Percentiles rank a stretch among this genome's conserved stretches.
Conservation (phyloP, 176 grass and related monocot genomes). For the Musa schizocarpa region DNA sequence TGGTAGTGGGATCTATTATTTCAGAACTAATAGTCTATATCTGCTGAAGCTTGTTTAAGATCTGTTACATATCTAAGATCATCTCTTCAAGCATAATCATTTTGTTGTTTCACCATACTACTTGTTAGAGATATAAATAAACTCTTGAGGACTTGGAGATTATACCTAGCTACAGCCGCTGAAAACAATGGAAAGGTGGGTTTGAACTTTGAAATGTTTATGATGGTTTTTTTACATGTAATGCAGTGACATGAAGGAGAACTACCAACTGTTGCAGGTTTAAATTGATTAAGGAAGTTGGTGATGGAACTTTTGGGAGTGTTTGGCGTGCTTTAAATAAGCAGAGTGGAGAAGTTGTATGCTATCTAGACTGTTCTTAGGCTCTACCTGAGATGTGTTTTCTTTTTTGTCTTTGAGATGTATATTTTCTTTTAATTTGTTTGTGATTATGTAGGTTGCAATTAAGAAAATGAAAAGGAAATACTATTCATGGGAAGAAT, state of each 20-base stretch:
- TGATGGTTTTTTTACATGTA: conserved; percentile 3
- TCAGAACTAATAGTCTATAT: not conserved
- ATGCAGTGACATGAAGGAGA: not conserved
- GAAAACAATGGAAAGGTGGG: conserved; percentile 49
- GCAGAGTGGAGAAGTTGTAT: conserved; percentile 92
- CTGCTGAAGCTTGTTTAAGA: not conserved
- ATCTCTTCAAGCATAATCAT: not conserved
- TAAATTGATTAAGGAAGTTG: conserved; percentile 99
- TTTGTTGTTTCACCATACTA: conserved; percentile 7
- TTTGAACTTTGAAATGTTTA: conserved; percentile 8
- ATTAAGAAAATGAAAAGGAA: conserved; percentile 99
- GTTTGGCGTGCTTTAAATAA: conserved; percentile 99
- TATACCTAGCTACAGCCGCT: not conserved
- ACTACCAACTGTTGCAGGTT: conserved; percentile 35
- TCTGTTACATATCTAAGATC: not conserved
- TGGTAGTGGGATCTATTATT: conserved; percentile 8
- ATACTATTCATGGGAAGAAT: conserved; percentile 98
- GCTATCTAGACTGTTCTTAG: conserved; percentile 27
- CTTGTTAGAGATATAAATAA: too few relatives aligned
- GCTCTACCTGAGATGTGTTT: not conserved
- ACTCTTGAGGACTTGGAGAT: not conserved
- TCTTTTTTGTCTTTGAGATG: not conserved
- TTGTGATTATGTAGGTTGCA: conserved; percentile 56
- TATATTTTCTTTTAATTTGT: not conserved
- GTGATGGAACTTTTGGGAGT: conserved; percentile 96